Evolutionary conservation across 306 rosid genomes (phyloP), one percentile per base, ranked within the genome.

Genomic region (Sophora flavescens): DNA sequence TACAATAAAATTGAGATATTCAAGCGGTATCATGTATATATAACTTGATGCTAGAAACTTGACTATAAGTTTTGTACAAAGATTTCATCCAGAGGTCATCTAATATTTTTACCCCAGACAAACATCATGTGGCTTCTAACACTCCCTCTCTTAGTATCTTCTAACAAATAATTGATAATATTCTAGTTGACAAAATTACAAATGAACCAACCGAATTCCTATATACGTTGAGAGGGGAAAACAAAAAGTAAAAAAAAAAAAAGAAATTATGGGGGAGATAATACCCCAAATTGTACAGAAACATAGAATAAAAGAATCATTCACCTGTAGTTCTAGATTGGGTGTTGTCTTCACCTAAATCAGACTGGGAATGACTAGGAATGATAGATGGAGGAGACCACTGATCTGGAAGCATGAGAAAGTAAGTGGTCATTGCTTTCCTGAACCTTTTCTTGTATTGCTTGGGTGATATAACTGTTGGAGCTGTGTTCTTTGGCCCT

Each of bases 401-500:
- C 56, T 92, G 96, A 88, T 96, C 99, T 38, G 98, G 99, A 80
- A 96, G 96, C 97, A 89, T 96, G 64, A 96, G 91, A 84, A 92
- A 96, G 79, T 96, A 96, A 42, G 97, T 86, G 64, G 97, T 83
- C 99, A 93, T 96, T 65, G 99, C 99, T 87, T 92, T 95, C 72
- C 99, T 79, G 89, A 95, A 95, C 84, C 99, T 89, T 79, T 89
- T 95, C 92, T 95, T 95, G 88, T 95, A 95, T 68, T 92, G 96
- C 64, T 84, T 84, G 0, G 99, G 99, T 59, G 98, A 93, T 83
- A 96, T 87, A 59, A 96, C 96, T 18, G 99, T 96, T 36, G 99
- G 99, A 63, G 96, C 30, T 32, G 96, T 52, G 69, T 96, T 91
- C 86, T 74, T 96, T 74, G 97, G 88, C 45, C 99, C 99, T 66